Percentiles rank a stretch among this genome's conserved stretches.
Conservation (phyloP, 768 basidiomycete genomes). For the Pleurotus tuoliensis region DNA sequence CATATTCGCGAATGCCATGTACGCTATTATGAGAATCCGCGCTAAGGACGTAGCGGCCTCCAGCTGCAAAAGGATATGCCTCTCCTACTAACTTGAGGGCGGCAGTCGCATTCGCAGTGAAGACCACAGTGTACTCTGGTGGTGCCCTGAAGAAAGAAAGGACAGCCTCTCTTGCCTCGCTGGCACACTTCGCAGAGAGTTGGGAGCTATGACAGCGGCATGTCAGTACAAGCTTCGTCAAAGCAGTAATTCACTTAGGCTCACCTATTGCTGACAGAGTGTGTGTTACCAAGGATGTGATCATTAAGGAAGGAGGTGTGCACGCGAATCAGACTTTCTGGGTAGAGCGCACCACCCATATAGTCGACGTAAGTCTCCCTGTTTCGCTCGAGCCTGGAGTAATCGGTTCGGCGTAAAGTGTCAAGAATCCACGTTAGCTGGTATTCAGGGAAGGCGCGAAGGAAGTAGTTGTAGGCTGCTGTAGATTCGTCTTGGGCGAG, state of each 20-base stretch:
- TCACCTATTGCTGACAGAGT: slow-evolving; percentile 79
- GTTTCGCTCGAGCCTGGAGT: slow-evolving; percentile 49
- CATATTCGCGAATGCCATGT: slow-evolving; percentile 77
- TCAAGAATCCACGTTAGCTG: slow-evolving; percentile 69
- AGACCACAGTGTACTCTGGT: slow-evolving; percentile 74
- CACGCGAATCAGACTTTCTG: slow-evolving; percentile 68
- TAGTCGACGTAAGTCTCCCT: slow-evolving; percentile 83
- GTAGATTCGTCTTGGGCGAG: slow-evolving; percentile 12
- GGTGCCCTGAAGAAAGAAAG: slow-evolving; percentile 77
- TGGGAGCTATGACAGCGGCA: slow-evolving; percentile 48
- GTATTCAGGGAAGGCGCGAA: slow-evolving; percentile 42
- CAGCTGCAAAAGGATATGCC: slow-evolving; percentile 63
- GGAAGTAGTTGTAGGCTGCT: slow-evolving; percentile 17
- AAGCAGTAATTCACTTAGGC: slow-evolving; percentile 28
- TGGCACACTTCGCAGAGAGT: slow-evolving; percentile 60
- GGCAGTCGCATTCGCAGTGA: slow-evolving; percentile 76
- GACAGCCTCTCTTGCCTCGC: slow-evolving; percentile 68
- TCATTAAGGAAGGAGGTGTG: slow-evolving; percentile 66
- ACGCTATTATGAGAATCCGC: slow-evolving; percentile 84
- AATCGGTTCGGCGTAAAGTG: slow-evolving; percentile 61
- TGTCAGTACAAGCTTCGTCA: neutral
- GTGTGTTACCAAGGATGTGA: slow-evolving; percentile 76
- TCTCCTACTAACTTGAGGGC: slow-evolving; percentile 83
- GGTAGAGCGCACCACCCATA: slow-evolving; percentile 82
- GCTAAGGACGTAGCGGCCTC: slow-evolving; percentile 63